A percentile compares a stretch with the other conserved stretches of the same genome.
phyloP scores from a whole-genome alignment of 352 stramenopile genomes.

The Globisporangium nagaii region DNA sequence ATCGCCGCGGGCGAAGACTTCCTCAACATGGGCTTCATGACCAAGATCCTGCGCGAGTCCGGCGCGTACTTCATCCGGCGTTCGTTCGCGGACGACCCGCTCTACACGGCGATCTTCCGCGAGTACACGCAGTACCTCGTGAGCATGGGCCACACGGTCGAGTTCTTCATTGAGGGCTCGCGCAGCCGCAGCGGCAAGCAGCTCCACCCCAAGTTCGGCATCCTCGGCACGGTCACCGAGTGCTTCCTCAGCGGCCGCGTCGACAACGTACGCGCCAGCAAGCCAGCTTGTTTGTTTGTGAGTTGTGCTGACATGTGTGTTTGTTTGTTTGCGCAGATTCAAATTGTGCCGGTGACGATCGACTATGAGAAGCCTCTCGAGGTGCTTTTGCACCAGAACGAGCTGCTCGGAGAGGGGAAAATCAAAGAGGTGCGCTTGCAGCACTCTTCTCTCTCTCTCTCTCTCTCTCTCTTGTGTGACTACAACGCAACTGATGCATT shows the following conservation, averaged over 20 bases:
- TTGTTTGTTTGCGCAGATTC: conserved; percentile 30
- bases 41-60: conserved; percentile 55
- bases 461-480: background rate
- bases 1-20: conserved; percentile 81
- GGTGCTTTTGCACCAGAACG: conserved; percentile 76
- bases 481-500: too few species aligned
- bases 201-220: conserved; percentile 75
- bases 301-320: background rate
- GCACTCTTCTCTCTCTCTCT: background rate
- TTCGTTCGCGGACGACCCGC: conserved; percentile 62
- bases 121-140: conserved; percentile 82
- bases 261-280: conserved; percentile 35
- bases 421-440: conserved; percentile 50
- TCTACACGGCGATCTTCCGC: conserved; percentile 75
- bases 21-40: conserved; percentile 62
- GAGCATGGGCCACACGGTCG: conserved; percentile 66
- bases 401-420: conserved; percentile 74
- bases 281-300: background rate
- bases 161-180: conserved; percentile 86
- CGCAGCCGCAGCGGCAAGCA: conserved; percentile 82
- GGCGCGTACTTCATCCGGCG: conserved; percentile 80
- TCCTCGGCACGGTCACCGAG: conserved; percentile 67
- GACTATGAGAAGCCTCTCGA: conserved; percentile 86
- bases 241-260: conserved; percentile 63
- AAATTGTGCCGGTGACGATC: conserved; percentile 81